These are phyloP conservation scores for Alternaria angustiovoidea DNA, from an alignment of 2,329 filamentous ascomycete species.

Conservation along the genomic window DNA sequence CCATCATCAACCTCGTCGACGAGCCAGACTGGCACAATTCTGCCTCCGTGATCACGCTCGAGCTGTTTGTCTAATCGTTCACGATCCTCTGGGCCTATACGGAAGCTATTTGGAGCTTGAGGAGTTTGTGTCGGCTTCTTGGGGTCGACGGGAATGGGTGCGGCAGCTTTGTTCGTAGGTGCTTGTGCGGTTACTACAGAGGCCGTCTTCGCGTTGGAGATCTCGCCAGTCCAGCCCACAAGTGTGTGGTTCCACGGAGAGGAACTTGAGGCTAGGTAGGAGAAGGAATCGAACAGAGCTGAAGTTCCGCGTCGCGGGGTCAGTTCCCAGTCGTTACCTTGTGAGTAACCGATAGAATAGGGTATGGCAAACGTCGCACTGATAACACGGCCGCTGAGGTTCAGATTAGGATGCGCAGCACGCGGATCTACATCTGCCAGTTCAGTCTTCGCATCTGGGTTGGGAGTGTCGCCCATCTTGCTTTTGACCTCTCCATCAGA, in stretches of 20 bases:
- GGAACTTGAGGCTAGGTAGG: constrained; percentile 82
- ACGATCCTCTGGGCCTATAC: constrained; percentile 75
- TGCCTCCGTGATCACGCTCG: constrained; percentile 75
- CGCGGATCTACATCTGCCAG: constrained; percentile 62
- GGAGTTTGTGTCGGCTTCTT: constrained; percentile 64
- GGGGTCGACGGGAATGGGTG: constrained; percentile 77
- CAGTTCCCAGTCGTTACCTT: constrained; percentile 70
- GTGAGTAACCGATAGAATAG: constrained; percentile 64
- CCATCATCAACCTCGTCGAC: constrained; percentile 76
- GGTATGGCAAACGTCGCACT: constrained; percentile 71
- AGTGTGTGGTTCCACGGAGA: constrained; percentile 91
- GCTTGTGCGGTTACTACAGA: constrained; percentile 55
- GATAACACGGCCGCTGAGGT: constrained; percentile 69
- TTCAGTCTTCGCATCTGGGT: constrained; percentile 48
- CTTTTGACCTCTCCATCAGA: constrained; percentile 61
- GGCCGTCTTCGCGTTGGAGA: constrained; percentile 46
- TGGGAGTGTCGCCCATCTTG: constrained; percentile 59
- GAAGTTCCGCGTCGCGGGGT: constrained; percentile 84
- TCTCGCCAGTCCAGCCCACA: constrained; percentile 93
- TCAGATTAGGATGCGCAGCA: constrained; percentile 63
- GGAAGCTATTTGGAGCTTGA: constrained; percentile 72
- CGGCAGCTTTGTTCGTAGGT: constrained; percentile 74
- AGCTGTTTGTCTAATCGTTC: constrained; percentile 77
- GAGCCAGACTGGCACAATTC: constrained; percentile 88
- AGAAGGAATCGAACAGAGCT: constrained; percentile 89